Conservation (phyloP, 1,139 yeast species). For the Pichia sp. region DNA sequence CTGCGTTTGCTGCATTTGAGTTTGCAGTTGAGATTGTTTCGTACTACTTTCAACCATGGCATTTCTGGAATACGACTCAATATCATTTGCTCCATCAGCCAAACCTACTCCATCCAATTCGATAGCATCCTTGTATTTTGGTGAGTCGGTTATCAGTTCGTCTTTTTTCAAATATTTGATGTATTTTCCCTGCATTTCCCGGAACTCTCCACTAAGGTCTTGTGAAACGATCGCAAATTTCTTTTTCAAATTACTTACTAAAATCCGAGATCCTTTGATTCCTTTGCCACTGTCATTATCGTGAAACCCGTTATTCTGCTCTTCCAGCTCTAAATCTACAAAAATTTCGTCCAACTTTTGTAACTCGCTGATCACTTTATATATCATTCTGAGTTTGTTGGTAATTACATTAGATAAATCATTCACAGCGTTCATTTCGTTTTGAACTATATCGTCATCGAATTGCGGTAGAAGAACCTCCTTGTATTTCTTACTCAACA, state of each 20-base stretch:
- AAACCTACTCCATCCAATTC: conserved; percentile 3
- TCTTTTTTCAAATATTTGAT: conserved; percentile 69
- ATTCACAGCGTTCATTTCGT: conserved; percentile 41
- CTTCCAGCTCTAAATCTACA: conserved; percentile 35
- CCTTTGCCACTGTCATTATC: conserved; percentile 2
- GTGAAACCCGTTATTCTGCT: conserved; percentile 16
- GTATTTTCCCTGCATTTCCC: conserved; percentile 84
- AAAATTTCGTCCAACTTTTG: conserved; percentile 16
- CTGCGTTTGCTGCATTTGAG: conserved; percentile 33
- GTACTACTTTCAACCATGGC: conserved; percentile 16
- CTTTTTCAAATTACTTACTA: conserved; percentile 75
- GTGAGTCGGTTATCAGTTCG: conserved; percentile 27
- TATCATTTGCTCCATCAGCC: conserved; percentile 3
- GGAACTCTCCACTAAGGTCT: conserved; percentile 62
- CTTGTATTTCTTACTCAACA: conserved; percentile 63
- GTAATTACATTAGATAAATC: conserved; percentile 68
- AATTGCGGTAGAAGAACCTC: conserved; percentile 82
- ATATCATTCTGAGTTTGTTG: conserved; percentile 65
- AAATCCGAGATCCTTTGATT: conserved; percentile 25
- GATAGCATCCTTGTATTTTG: neutral
- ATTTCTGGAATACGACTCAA: conserved; percentile 17
- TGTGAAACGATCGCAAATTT: conserved; percentile 82
- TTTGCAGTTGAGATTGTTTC: conserved; percentile 37
- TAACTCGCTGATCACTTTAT: conserved; percentile 52
- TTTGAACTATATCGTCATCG: conserved; percentile 39